phyloP scores from a whole-genome alignment of 805 yeast species.

The Yamadazyma insecticola region DNA sequence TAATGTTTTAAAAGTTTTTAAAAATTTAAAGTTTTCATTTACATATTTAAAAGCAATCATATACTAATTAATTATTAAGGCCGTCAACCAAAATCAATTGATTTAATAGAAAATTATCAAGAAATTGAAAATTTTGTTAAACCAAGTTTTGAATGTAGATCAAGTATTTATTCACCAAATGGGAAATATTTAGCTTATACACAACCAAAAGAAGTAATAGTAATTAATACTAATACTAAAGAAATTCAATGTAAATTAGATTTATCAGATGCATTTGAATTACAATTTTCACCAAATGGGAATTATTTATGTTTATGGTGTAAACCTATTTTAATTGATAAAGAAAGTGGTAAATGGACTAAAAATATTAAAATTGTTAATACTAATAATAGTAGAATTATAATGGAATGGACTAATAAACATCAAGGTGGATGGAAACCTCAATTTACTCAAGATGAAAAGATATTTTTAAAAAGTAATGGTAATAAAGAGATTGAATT shows the following conservation, averaged over 20 bases:
- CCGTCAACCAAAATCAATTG: conserved; percentile 55
- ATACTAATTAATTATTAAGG: conserved; percentile 28
- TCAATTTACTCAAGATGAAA: conserved; percentile 84
- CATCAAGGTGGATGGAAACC: conserved; percentile 89
- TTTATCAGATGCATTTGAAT: conserved; percentile 67
- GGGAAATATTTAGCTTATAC: conserved; percentile 72
- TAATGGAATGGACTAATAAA: conserved; percentile 67
- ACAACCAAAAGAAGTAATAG: conserved; percentile 55
- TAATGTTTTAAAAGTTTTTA: too few relatives aligned
- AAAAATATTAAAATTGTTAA: conserved; percentile 80
- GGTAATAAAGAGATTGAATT: conserved; percentile 65
- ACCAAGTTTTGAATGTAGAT: conserved; percentile 50
- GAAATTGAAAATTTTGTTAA: conserved; percentile 32
- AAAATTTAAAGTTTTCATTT: too few relatives aligned
- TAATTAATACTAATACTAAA: conserved; percentile 46
- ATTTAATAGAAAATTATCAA: conserved; percentile 42
- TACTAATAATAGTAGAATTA: conserved; percentile 41
- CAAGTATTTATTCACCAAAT: conserved; percentile 61
- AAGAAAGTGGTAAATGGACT: conserved; percentile 67
- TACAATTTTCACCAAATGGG: conserved; percentile 87
- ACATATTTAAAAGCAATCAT: too few relatives aligned
- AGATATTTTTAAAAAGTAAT: conserved; percentile 53
- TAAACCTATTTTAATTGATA: conserved; percentile 63
- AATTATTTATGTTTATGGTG: conserved; percentile 84
- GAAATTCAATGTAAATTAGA: conserved; percentile 43